Conservation (phyloP, 1,284 basidiomycete species). For the Tranzscheliella williamsii region DNA sequence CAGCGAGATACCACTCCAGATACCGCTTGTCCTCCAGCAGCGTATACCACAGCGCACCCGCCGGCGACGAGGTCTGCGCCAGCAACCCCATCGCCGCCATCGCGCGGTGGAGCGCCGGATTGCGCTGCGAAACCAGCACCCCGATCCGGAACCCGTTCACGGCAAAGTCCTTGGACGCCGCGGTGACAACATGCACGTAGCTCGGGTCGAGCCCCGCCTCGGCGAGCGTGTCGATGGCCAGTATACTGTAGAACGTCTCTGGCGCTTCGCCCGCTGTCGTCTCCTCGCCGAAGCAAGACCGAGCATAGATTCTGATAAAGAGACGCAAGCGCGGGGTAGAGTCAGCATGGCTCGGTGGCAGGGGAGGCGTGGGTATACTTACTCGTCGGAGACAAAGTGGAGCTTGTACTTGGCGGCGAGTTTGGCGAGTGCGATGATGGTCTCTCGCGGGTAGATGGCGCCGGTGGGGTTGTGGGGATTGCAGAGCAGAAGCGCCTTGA, state of each 20-base stretch:
- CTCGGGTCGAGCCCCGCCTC: slow-evolving; percentile 31
- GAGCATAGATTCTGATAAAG: slow-evolving; percentile 42
- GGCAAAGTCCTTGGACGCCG: slow-evolving; percentile 47
- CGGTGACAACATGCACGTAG: slow-evolving; percentile 43
- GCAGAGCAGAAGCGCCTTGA: slow-evolving; percentile 38
- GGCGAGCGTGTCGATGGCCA: slow-evolving; percentile 28
- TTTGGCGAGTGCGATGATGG: slow-evolving; percentile 32
- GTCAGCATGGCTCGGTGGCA: neutral
- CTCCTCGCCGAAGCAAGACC: slow-evolving; percentile 27
- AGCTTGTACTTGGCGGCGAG: slow-evolving; percentile 41
- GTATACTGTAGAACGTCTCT: slow-evolving; percentile 30
- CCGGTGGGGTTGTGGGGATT: slow-evolving; percentile 53
- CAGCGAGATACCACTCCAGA: slow-evolving; percentile 38
- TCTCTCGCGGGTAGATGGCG: slow-evolving; percentile 39
- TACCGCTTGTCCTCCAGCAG: slow-evolving; percentile 32
- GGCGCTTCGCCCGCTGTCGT: slow-evolving; percentile 12
- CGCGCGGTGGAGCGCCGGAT: slow-evolving; percentile 25
- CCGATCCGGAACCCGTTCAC: slow-evolving; percentile 52
- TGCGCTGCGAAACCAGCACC: slow-evolving; percentile 42
- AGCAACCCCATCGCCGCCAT: slow-evolving; percentile 23
- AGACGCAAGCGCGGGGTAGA: neutral
- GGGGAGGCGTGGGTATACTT: neutral
- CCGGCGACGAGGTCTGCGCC: slow-evolving; percentile 27
- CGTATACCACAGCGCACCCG: slow-evolving; percentile 23
- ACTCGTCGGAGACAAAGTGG: slow-evolving; percentile 50